Base-by-base conservation (phyloP, 163 green algal species). In the Prototheca stagnorum region DNA sequence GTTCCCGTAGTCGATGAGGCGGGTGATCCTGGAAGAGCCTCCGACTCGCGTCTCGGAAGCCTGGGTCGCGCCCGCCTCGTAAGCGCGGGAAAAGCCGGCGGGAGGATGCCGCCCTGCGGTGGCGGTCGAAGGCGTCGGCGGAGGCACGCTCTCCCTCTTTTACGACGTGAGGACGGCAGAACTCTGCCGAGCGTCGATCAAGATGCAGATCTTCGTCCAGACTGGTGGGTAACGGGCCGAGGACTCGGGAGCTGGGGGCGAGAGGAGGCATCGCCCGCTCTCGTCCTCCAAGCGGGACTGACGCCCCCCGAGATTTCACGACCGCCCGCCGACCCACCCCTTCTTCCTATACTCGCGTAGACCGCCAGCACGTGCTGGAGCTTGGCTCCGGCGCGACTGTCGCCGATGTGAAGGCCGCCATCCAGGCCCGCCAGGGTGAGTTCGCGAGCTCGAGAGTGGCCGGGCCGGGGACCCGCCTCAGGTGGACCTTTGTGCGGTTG, bases 121-220 rank as follows among this genome's bases (percentile, higher is more conserved):
- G n/a, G n/a, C n/a, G n/a, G n/a, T n/a, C n/a, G n/a, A n/a, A n/a
- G n/a, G n/a, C n/a, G n/a, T n/a, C n/a, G n/a, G n/a, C n/a, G n/a
- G n/a, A n/a, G n/a, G n/a, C n/a, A n/a, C 12, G 31, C 31, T n/a
- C 14, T 8, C 2, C 17, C n/a, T 21, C 47, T 48, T 26, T 61
- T 56, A 59, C 44, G 58, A 56, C 53, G 51, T 62, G 63, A 75
- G 67, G 67, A 75, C 49, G 53, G 67, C 67, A 75, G 22, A 16
- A 14, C 34, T 19, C 56, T 69, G 64, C 64, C 47, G 59, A 75
- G 64, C 50, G 54, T 53, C 50, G 46, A 52, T 12, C 19, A 57
- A 11, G 3, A 92, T 93, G 82, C 77, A 89, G 70, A 70, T 93
- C 51, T 93, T 93, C 61, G 75, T 92, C 21, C 68, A 68, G 31